Base-by-base conservation (phyloP, 768 basidiomycete species). In the Phylloporus sp. region DNA sequence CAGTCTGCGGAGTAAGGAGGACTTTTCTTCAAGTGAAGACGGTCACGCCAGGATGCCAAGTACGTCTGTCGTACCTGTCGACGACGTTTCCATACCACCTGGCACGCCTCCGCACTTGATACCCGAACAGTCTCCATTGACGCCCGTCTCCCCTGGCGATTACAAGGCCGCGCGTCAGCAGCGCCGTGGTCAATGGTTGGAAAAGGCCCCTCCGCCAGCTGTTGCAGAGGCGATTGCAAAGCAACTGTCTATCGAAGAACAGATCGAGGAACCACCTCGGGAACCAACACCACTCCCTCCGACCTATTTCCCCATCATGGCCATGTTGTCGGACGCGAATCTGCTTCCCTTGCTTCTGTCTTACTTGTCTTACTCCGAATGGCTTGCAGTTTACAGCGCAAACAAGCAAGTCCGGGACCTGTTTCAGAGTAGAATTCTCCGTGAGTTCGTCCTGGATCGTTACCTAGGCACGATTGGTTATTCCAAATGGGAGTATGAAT, bases 391-490 rank as follows among this genome's bases (percentile, higher is more conserved):
- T 14, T 79, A 78, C 31, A 70, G 74, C 15, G 64, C 82, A 11
- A 81, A 77, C 58, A 78, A 80, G 61, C 70, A 70, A 34, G 71
- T 84, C 9, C 72, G 79, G 32, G 63, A 65, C 38, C 50, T 89
- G 33, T 75, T 77, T 41, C 73, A 78, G 53, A 71, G 65, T 20
- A 63, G 73, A 7, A 68, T 68, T 29, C 63, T 87, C 31, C 69
- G 79, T 31, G 90, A 91, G 61, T 71, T 66, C 9, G 78, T 86
- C 13, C 60, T 92, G 49, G 83, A 86, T 65, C 68, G 83, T 27
- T 90, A 77, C 64, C 63, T 92, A 54, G 68, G 68, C 28, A 81
- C 80, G 1, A 79, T 91, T 6, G 90, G 90, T 14, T 92, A 91
- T 64, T 56, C 61, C 39, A 69, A 77, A 44, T 93, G 90, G 90